These are phyloP conservation scores for Fusarium sacchari DNA, from an alignment of 2,329 filamentous ascomycete genomes.

Conservation along the genomic window DNA sequence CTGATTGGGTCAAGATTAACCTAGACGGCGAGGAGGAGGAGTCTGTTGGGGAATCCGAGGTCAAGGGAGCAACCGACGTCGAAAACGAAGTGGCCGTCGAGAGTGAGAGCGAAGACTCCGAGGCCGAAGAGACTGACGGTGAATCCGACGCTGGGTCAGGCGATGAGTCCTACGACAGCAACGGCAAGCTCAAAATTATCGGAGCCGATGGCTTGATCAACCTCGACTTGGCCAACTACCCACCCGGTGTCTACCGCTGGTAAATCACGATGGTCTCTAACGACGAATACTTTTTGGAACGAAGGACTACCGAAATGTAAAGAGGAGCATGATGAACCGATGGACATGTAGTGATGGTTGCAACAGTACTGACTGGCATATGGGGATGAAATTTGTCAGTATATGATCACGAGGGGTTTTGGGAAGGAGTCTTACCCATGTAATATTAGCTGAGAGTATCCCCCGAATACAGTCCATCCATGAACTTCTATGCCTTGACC, in stretches of 20 bases:
- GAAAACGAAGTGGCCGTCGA: neutral
- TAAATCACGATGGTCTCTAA: neutral
- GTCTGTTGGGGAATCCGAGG: neutral
- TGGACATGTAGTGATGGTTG: neutral
- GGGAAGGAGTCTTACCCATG: neutral
- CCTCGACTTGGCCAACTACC: neutral
- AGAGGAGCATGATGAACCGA: neutral
- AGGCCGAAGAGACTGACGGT: neutral
- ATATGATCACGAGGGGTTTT: neutral
- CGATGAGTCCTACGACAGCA: neutral
- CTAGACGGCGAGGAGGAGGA: neutral
- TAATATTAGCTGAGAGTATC: neutral
- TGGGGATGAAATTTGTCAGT: neutral
- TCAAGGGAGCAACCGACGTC: neutral
- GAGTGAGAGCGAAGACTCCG: neutral
- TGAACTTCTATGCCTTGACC: neutral
- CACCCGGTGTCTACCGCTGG: neutral
- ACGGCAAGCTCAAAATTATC: neutral
- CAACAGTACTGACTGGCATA: neutral
- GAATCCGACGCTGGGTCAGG: neutral
- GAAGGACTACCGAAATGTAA: neutral
- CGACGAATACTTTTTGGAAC: neutral
- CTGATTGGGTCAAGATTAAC: neutral
- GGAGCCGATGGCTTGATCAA: neutral
- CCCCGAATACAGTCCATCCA: neutral